These are phyloP conservation scores for Lipomyces yarrowii DNA, from an alignment of 1,139 yeast genomes.

Conservation along the genomic window DNA sequence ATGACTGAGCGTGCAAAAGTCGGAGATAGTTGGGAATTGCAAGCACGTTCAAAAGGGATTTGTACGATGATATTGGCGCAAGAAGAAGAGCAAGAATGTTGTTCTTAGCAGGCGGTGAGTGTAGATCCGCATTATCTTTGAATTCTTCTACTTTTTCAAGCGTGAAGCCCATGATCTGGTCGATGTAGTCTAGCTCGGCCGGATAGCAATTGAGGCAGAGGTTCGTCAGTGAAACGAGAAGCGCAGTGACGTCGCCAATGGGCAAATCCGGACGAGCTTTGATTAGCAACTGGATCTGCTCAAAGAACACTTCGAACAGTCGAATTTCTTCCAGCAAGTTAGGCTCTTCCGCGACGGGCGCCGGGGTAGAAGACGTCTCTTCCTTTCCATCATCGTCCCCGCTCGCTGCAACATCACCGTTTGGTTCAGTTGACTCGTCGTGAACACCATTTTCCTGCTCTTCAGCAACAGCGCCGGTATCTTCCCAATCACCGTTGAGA, in stretches of 20 bases:
- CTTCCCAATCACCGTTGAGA: conserved; percentile 31
- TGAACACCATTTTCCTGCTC: conserved; percentile 20
- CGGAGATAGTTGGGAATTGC: conserved; percentile 44
- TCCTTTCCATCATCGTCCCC: conserved; percentile 27
- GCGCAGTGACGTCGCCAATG: conserved; percentile 62
- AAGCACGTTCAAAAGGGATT: conserved; percentile 42
- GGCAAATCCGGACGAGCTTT: conserved; percentile 65
- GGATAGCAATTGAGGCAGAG: conserved; percentile 72
- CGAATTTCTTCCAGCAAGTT: conserved; percentile 33
- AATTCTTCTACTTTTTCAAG: conserved; percentile 50
- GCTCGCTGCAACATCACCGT: conserved; percentile 26
- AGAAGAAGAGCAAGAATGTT: conserved; percentile 59
- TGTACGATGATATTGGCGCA: conserved; percentile 56
- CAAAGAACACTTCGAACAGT: conserved; percentile 66
- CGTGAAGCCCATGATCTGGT: conserved; percentile 62
- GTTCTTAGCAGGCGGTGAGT: conserved; percentile 42
- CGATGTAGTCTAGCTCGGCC: conserved; percentile 59
- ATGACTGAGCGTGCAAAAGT: conserved; percentile 44
- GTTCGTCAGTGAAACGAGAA: conserved; percentile 66
- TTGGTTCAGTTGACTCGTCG: conserved; percentile 20
- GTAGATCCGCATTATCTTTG: conserved; percentile 35
- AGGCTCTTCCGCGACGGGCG: conserved; percentile 28
- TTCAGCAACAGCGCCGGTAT: conserved; percentile 14
- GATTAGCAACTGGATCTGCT: conserved; percentile 58
- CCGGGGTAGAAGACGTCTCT: conserved; percentile 10